Evolutionary conservation across 305 asterid species (phyloP), one percentile per base, ranked within the genome.

Genomic region (Caryopteris hybrid): DNA sequence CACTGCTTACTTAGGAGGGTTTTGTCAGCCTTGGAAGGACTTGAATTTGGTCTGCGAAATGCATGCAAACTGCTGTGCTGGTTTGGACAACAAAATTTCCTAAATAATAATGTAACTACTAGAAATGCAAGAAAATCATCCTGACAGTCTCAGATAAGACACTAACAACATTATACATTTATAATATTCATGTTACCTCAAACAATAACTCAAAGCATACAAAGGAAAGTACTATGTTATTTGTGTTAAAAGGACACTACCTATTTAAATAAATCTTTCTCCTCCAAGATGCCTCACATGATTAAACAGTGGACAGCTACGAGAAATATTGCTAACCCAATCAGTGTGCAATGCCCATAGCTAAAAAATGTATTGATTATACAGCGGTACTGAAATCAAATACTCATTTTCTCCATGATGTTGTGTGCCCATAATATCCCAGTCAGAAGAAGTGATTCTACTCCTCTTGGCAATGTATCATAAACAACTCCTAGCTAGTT

Each of bases 11-110:
- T 87, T 82, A 42, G 83, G 87, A 20, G 91, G 94, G 50, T 78
- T 87, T 71, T 87, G 88, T 64, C 41, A 76, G 61, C 86, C 87
- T 1, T 83, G 86, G 72, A 78, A 78, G 60, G 82, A 85, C 48
- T 17, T 87, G 55, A 74, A 82, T 64, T 43, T 62, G 41, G 87
- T 80, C 3, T 66, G 84, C 72, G 82, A 87, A 46, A 84, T 86
- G 94, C 91, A 84, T 66, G 87, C 94, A 7, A 86, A 84, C 74
- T 86, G 94, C 57, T 86, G 91, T 56, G 74, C 67, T 17, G 91
- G 94, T 36, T 67, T 86, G 71, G 86, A 73, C 22, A 85, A 82
- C 48, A 84, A 86, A 69, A 76, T 86, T 29, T 85, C 80, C 31
- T 88, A 84, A 58, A 79, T 86, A 3, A 33, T 6, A 33, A 33